Percentiles rank a stretch among this genome's conserved stretches.
phyloP scores from a whole-genome alignment of 1,139 yeast genomes.

The Kodamaea alishanica region DNA sequence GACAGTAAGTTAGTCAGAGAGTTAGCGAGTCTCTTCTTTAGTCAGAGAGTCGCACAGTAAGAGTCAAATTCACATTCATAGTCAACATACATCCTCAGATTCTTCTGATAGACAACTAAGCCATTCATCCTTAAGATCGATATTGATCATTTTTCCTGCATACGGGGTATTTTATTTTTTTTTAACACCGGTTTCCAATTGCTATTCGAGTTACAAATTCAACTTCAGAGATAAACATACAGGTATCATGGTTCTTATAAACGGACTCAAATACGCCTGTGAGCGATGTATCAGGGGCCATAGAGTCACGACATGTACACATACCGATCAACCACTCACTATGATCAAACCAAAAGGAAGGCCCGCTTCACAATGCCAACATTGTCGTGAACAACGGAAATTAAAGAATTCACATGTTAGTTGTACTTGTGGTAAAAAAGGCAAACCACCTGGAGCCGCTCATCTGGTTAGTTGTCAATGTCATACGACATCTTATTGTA shows the following conservation, averaged over 20 bases:
- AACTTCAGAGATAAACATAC: not conserved
- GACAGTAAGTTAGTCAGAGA: no score
- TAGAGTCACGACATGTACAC: constrained; percentile 89
- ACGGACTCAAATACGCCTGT: constrained; percentile 94
- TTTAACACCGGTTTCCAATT: not conserved
- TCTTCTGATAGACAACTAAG: no score
- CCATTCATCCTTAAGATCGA: no score
- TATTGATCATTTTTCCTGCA: no score
- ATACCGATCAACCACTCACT: constrained; percentile 83
- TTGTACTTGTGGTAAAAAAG: constrained; percentile 69
- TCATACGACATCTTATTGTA: constrained; percentile 53
- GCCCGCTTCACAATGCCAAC: constrained; percentile 88
- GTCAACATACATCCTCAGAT: no score
- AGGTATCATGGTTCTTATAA: constrained; percentile 76
- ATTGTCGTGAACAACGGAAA: constrained; percentile 79
- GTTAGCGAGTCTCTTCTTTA: no score
- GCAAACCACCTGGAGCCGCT: constrained; percentile 39
- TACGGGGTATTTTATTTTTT: not conserved
- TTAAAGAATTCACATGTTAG: constrained; percentile 63
- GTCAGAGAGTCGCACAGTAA: no score
- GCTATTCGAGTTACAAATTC: not conserved
- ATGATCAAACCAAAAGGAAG: constrained; percentile 96
- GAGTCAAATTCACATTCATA: no score
- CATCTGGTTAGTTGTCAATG: constrained; percentile 55
- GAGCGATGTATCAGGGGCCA: constrained; percentile 96